Evolutionary conservation across 306 rosid species (phyloP), one percentile per base, ranked within the genome.

Genomic region (Casuarina equisetifolia): DNA sequence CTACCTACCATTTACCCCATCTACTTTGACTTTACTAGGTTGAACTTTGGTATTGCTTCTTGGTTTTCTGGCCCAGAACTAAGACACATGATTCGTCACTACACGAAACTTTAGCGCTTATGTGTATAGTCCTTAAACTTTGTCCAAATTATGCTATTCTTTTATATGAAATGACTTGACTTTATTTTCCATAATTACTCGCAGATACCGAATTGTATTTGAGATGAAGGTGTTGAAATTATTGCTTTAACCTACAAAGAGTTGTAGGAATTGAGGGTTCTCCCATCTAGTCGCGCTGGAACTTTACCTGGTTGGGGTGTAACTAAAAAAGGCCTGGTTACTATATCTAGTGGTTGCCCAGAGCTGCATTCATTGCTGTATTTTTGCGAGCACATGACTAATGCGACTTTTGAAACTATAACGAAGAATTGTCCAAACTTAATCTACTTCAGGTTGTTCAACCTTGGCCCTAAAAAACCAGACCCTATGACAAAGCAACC

Each of bases 331-430:
- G 98, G 98, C 39, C 85, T 95, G 50, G 95, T 95, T 52, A 91
- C 97, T 19, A 91, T 95, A 79, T 92, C 98, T 10, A 45, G 2
- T 50, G 97, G 97, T 46, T 95, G 98, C 81, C 93, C 89, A 15
- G 92, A 89, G 87, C 93, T 95, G 74, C 89, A 92, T 73, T 92
- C 98, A 0, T 55, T 95, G 71, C 89, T 95, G 20, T 95, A 95
- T 71, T 91, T 90, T 83, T 95, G 98, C 82, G 90, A 90, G 83
- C 97, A 87, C 86, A 95, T 95, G 96, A 92, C 98, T 16, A 95
- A 95, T 86, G 97, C 97, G 67, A 97, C 97, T 16, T 97, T 95
- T 62, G 86, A 85, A 54, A 82, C 95, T 0, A 95, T 95, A 25
- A 97, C 97, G 0, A 95, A 89, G 81, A 92, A 92, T 88, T 89